Conservation (phyloP, 2,329 filamentous ascomycete genomes). For the Monilinia laxa region DNA sequence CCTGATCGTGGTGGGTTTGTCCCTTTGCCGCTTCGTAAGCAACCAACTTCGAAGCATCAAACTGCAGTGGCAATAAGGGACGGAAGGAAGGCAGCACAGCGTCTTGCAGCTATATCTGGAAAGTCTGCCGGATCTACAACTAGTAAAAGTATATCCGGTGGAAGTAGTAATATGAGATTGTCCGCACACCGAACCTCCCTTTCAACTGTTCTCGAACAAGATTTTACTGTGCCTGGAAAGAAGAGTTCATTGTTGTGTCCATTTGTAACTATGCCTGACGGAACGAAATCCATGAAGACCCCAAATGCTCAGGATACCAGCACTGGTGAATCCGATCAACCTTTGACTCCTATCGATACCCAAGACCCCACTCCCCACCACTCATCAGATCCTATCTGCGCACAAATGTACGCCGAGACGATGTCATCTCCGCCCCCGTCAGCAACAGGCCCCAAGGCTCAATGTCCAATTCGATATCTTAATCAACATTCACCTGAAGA, state of each 20-base stretch:
- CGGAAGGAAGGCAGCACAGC: conserved; percentile 58
- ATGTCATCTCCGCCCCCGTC: conserved; percentile 46
- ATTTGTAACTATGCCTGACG: conserved; percentile 52
- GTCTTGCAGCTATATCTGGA: conserved; percentile 51
- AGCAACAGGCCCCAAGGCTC: conserved; percentile 55
- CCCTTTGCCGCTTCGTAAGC: conserved; percentile 37
- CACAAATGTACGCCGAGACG: conserved; percentile 61
- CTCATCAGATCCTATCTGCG: conserved; percentile 60
- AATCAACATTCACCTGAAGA: conserved; percentile 92
- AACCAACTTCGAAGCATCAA: conserved; percentile 50
- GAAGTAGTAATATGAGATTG: conserved; percentile 43
- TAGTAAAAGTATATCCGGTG: conserved; percentile 44
- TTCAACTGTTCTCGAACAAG: conserved; percentile 73
- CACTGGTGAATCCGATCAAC: conserved; percentile 33
- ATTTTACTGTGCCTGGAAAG: conserved; percentile 84
- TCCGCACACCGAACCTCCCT: conserved; percentile 53
- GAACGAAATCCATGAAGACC: conserved; percentile 29
- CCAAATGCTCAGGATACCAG: conserved; percentile 29
- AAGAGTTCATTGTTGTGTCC: conserved; percentile 80
- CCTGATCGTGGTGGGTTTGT: conserved; percentile 37
- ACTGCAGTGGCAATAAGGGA: conserved; percentile 63
- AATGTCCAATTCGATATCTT: conserved; percentile 90
- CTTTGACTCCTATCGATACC: conserved; percentile 36
- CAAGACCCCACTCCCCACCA: conserved; percentile 49
- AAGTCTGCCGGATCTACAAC: conserved; percentile 45